Base-by-base conservation (phyloP, 768 basidiomycete genomes). In the Chalciporus piperatus region DNA sequence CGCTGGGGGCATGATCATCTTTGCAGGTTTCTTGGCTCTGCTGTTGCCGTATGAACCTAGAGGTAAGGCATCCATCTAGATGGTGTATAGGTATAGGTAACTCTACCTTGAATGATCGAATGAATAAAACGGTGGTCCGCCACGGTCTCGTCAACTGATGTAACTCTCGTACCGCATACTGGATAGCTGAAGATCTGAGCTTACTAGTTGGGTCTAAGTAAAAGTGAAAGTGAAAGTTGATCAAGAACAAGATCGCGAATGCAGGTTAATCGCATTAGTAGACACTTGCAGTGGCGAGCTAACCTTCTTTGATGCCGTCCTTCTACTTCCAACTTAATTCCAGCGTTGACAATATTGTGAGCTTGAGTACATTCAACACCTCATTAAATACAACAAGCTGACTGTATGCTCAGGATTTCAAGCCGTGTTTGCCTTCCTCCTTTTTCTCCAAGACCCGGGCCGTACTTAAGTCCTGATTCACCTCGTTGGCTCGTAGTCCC, bases 41-140 rank as follows among this genome's bases (percentile, higher is more conserved):
- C 59, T 86, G 1, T 68, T 92, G 17, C 89, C 88, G 0, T 89
- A 83, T 55, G 87, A 91, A 65, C 83, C 87, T 0, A 70, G 82
- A 59, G 89, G 88, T n/a, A 85, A 80, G 59, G 83, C 82, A 27
- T 83, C 84, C 43, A 79, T 87, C 62, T 89, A 73, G 62, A 54
- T 28, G 27, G 14, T n/a, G 17, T 48, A 33, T 6, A 13, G 44
- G 17, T 48, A 33, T 6, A 13, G 44, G 33, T 16, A n/a, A 38
- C n/a, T 19, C 9, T 10, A 37, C 23, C 23, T 35, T 47, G 46
- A 4, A 20, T 17, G n/a, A 28, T 19, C 17, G 17, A 39, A 10
- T 39, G n/a, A 22, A 47, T n/a, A 16, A 37, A n/a, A n/a, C n/a
- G n/a, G 16, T 37, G 35, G n/a, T 9, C 27, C 9, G 4, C 16